Percentiles rank a stretch among this genome's conserved stretches.
phyloP scores from a whole-genome alignment of 345 rosid species.

The Toxicodendron radicans region DNA sequence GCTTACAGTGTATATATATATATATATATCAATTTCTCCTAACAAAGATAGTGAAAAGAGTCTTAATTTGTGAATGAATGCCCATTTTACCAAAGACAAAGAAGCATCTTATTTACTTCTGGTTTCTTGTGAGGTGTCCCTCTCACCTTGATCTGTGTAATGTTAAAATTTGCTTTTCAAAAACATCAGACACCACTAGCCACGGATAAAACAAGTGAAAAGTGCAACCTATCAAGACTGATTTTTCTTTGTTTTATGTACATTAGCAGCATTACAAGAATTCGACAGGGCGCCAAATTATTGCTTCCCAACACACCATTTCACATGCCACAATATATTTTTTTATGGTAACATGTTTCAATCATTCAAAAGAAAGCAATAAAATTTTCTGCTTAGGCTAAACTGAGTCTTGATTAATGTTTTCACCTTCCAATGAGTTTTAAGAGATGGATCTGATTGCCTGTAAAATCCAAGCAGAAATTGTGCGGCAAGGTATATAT shows the following conservation, averaged over 20 bases:
- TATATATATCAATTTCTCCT: too few species aligned
- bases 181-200: not conserved
- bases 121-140: not conserved
- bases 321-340: not conserved
- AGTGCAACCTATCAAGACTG: not conserved
- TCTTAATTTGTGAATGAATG: too few species aligned
- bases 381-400: too few species aligned
- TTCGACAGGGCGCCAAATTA: not conserved
- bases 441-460: too few species aligned
- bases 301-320: not conserved
- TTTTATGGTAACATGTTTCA: too few species aligned
- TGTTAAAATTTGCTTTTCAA: not conserved
- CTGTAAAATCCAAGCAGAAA: too few species aligned
- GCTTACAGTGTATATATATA: too few species aligned
- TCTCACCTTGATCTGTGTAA: not conserved
- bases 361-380: too few species aligned
- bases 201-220: not conserved
- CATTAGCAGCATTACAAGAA: not conserved
- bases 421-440: too few species aligned
- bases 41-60: too few species aligned
- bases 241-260: not conserved
- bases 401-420: too few species aligned
- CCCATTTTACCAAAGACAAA: not conserved
- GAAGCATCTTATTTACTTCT: not conserved
- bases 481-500: too few species aligned